Evolutionary conservation across 768 basidiomycete genomes (phyloP).

Genomic region (Mycena vulgaris): DNA sequence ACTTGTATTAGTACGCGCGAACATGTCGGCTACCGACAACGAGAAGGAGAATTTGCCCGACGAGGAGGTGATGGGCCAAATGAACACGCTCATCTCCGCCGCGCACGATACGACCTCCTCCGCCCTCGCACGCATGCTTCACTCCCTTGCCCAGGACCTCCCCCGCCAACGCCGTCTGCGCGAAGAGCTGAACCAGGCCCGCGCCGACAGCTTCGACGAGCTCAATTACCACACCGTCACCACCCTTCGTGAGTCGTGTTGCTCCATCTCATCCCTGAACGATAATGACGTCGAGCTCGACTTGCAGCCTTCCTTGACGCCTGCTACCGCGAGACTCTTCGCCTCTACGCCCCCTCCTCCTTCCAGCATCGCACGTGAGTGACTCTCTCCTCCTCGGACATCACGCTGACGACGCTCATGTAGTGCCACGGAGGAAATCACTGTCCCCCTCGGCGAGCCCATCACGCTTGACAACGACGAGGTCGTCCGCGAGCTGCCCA

Average conservation of each 20-base stretch:
- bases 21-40: constrained; percentile 12
- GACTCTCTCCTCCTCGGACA: not conserved
- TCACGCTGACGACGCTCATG: constrained; percentile 1
- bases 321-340: constrained; percentile 20
- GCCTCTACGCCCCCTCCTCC: constrained; percentile 15
- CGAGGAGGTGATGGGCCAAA: constrained; percentile 24
- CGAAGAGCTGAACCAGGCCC: constrained; percentile 12
- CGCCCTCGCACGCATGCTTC: constrained; percentile 7
- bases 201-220: constrained; percentile 3
- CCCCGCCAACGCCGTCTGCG: constrained; percentile 24
- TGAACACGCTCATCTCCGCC: constrained; percentile 19
- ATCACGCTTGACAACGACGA: constrained; percentile 16
- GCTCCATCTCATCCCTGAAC: not conserved
- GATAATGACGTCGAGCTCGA: constrained; percentile 3
- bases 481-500: constrained; percentile 1
- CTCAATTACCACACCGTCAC: constrained; percentile 16
- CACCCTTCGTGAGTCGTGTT: constrained; percentile 17
- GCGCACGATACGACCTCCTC: constrained; percentile 22
- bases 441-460: constrained; percentile 16
- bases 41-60: constrained; percentile 23
- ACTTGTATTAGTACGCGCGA: constrained; percentile 11
- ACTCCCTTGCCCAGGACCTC: constrained; percentile 25
- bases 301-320: constrained; percentile 24
- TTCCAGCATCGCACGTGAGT: constrained; percentile 26
- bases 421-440: constrained; percentile 22